Base-by-base conservation (phyloP, 2,329 filamentous ascomycete species). In the Didymella sp. region DNA sequence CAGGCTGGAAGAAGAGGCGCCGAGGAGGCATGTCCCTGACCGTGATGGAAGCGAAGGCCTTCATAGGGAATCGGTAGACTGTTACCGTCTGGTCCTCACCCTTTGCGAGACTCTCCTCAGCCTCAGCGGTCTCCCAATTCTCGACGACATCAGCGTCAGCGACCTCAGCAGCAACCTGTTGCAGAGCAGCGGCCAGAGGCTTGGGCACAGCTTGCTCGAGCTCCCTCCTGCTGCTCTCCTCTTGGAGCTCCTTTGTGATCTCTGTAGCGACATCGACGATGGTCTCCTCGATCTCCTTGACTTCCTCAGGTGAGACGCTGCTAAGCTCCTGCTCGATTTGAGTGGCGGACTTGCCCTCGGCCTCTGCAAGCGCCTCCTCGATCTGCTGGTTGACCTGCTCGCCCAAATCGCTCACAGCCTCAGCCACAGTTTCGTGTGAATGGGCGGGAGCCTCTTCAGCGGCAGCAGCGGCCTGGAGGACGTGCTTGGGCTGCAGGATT, bases 61-160 rank as follows among this genome's bases (percentile, higher is more conserved):
- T 91, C 89, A 99, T 92, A 15, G 95, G 95, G 76, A 99, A 96
- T 76, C 96, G 96, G 80, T 91, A 95, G 43, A 98, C 93, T 73
- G 86, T 88, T 63, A 96, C 87, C 24, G 87, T 83, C 42, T 85
- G 77, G 48, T 86, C 84, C 56, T 87, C 87, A 64, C 89, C 87
- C 74, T 92, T 89, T 30, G 86, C 84, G 43, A 71, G 86, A 82
- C 71, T 87, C 58, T 89, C 89, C 61, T 89, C 87, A 52, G 85
- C 85, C 68, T 93, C 91, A 4, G 89, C 91, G 62, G 89, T 96
- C 80, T 96, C 92, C 92, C 92, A 96, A 77, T 88, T 93, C 63
- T 96, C 92, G n/a, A 87, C 90, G 43, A 92, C 82, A 21, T 82
- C 76, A 47, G 77, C 80, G 35, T 84, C 78, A 47, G 80, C 78